Conservation (phyloP, 2,329 filamentous ascomycete genomes). For the Ophiostoma sp. region DNA sequence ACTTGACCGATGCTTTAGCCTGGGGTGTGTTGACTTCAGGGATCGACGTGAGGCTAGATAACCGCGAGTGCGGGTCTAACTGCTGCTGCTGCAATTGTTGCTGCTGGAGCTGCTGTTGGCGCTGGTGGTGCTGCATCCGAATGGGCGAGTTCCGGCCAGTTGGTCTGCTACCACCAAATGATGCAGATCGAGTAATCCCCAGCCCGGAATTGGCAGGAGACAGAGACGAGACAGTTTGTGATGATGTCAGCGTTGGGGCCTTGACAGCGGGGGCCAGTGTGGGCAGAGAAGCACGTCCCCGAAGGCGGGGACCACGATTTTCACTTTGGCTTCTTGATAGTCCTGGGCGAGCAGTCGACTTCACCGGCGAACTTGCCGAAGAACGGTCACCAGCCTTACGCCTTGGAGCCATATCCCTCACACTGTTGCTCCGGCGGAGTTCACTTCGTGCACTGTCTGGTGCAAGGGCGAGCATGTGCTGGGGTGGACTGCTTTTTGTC, state of each 20-base stretch:
- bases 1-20: constrained; percentile 53
- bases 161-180: constrained; percentile 35
- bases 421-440: constrained; percentile 43
- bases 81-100: constrained; percentile 22
- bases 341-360: constrained; percentile 43
- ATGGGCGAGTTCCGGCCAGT: constrained; percentile 48
- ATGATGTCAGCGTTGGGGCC: constrained; percentile 27
- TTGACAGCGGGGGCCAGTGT: constrained; percentile 44
- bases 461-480: constrained; percentile 30
- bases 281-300: constrained; percentile 40
- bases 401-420: constrained; percentile 39
- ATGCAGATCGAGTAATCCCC: constrained; percentile 35
- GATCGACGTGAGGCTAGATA: constrained; percentile 52
- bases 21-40: constrained; percentile 43
- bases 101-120: constrained; percentile 15
- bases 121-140: constrained; percentile 42
- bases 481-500: constrained; percentile 28
- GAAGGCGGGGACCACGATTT: constrained; percentile 43
- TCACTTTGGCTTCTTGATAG: constrained; percentile 53
- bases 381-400: constrained; percentile 40
- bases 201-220: constrained; percentile 26
- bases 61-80: constrained; percentile 40
- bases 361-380: constrained; percentile 47
- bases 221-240: constrained; percentile 11
- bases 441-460: constrained; percentile 34